Percentiles rank a stretch among this genome's conserved stretches.
These are phyloP conservation scores for Hypholoma sublateritium DNA, from an alignment of 768 basidiomycete species.

Conservation along the genomic window DNA sequence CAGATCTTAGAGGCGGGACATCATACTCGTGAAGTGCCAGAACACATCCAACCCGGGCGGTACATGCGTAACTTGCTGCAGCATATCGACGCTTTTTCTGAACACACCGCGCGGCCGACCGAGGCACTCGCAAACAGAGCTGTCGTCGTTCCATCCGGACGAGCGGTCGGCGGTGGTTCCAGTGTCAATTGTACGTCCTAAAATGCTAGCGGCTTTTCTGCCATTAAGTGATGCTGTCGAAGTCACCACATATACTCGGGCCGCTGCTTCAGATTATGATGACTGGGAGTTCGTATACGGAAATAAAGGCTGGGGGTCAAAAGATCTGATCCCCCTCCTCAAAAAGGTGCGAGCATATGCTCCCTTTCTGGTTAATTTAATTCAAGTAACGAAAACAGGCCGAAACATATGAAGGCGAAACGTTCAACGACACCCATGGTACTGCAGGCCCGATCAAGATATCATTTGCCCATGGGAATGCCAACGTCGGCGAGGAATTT, in stretches of 20 bases:
- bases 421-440: conserved; percentile 42
- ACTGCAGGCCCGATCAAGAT: conserved; percentile 51
- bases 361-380: background rate
- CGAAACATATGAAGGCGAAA: conserved; percentile 37
- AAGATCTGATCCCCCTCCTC: conserved; percentile 54
- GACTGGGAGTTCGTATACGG: conserved; percentile 53
- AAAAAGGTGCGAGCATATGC: conserved; percentile 43
- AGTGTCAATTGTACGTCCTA: conserved; percentile 50
- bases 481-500: conserved; percentile 38
- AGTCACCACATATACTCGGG: conserved; percentile 59
- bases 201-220: conserved; percentile 8
- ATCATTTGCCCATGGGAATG: conserved; percentile 38
- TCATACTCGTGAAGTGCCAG: conserved; percentile 42
- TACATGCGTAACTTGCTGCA: conserved; percentile 42
- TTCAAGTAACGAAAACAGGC: conserved; percentile 26
- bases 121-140: conserved; percentile 44
- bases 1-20: conserved; percentile 60
- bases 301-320: conserved; percentile 63
- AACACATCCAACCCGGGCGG: conserved; percentile 57
- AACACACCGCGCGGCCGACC: conserved; percentile 40
- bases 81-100: conserved; percentile 40
- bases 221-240: background rate
- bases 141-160: conserved; percentile 42
- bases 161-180: conserved; percentile 63
- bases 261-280: conserved; percentile 63